Evolutionary conservation across 1,284 basidiomycete species (phyloP).

Genomic region (Porodaedalea pini): DNA sequence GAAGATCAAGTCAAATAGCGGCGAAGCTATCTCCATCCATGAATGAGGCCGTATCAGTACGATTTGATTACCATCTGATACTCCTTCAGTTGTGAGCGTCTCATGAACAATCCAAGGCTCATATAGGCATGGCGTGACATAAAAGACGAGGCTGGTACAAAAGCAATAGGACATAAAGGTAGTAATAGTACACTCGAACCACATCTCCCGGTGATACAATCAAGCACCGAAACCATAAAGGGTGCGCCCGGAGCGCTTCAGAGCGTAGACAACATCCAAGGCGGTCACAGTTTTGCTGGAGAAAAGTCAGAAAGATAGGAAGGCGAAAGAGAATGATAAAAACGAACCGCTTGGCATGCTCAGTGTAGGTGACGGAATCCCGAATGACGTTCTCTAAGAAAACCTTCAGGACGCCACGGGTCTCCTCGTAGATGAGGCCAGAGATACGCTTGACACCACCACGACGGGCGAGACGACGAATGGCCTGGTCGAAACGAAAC

Average conservation of each 20-base stretch:
- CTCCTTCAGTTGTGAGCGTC: too few species aligned
- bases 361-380: conserved; percentile 85
- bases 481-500: conserved; percentile 55
- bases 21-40: too few species aligned
- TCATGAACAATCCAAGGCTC: too few species aligned
- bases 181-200: not conserved
- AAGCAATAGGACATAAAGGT: not conserved
- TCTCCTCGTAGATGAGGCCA: conserved; percentile 91
- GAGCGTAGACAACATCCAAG: conserved; percentile 77
- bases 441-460: conserved; percentile 96
- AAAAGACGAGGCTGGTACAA: too few species aligned
- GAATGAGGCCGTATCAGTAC: too few species aligned
- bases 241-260: conserved; percentile 78
- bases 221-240: conserved; percentile 71
- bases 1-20: too few species aligned
- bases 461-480: conserved; percentile 91
- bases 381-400: conserved; percentile 81
- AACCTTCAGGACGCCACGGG: conserved; percentile 90
- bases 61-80: too few species aligned
- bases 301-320: not conserved
- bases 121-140: too few species aligned
- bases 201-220: conserved; percentile 14
- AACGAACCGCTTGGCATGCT: conserved; percentile 72
- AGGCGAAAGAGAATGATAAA: conserved; percentile 11
- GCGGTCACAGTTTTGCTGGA: conserved; percentile 77